Evolutionary conservation across 306 rosid species (phyloP).

Genomic region (Rosa chinensis): DNA sequence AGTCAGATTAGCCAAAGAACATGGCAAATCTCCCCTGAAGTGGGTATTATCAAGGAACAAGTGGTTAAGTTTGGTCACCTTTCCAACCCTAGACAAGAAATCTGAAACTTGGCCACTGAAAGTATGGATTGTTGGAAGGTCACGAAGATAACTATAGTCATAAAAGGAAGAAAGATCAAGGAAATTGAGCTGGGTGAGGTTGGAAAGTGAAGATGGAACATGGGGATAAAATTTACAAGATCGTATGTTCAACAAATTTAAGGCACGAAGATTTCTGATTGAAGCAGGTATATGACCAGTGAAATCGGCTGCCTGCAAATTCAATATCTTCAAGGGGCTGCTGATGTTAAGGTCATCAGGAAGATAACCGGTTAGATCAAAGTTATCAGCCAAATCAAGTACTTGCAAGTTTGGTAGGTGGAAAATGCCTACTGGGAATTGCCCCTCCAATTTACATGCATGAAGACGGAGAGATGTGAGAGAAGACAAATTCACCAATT

Average conservation of each 20-base stretch:
- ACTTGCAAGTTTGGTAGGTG: slow-evolving; percentile 13
- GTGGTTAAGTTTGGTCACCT: background rate
- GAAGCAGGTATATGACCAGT: slow-evolving; percentile 35
- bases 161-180: slow-evolving; percentile 16
- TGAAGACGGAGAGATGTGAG: background rate
- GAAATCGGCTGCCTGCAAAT: background rate
- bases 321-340: background rate
- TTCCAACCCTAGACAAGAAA: slow-evolving; percentile 5
- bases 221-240: background rate
- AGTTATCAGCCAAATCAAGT: background rate
- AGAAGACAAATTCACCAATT: slow-evolving; percentile 26
- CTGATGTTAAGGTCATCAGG: slow-evolving; percentile 28
- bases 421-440: slow-evolving; percentile 15
- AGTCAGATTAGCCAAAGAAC: slow-evolving; percentile 24
- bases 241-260: background rate
- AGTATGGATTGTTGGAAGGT: background rate
- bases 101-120: background rate
- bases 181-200: background rate
- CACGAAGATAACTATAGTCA: background rate
- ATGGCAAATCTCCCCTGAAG: slow-evolving; percentile 1
- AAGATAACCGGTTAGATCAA: slow-evolving; percentile 25
- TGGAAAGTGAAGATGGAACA: slow-evolving; percentile 39
- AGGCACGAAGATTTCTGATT: slow-evolving; percentile 19
- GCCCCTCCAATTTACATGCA: background rate
- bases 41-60: background rate